These are phyloP conservation scores for Phytopythium delawarense DNA, from an alignment of 352 stramenopile genomes.

Conservation along the genomic window DNA sequence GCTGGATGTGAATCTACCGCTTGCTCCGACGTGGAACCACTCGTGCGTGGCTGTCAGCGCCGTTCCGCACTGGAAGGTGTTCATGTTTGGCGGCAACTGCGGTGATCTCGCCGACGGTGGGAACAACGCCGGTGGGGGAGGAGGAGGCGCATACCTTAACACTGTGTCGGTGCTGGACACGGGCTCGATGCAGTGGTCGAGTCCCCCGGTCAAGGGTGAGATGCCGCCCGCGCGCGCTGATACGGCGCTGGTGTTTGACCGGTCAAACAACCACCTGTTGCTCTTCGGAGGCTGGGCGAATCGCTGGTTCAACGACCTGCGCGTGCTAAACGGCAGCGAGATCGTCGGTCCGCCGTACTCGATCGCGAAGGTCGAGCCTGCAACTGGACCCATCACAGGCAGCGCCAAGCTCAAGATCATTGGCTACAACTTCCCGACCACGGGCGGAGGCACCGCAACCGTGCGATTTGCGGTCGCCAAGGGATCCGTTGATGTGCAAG, in stretches of 20 bases:
- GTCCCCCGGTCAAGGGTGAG: slow-evolving; percentile 62
- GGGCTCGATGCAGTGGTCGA: slow-evolving; percentile 74
- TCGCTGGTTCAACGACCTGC: slow-evolving; percentile 92
- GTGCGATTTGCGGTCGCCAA: slow-evolving; percentile 93
- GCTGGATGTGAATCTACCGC: slow-evolving; percentile 38
- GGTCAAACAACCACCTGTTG: slow-evolving; percentile 85
- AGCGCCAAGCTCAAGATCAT: slow-evolving; percentile 85
- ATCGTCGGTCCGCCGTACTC: slow-evolving; percentile 96
- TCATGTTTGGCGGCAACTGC: slow-evolving; percentile 96
- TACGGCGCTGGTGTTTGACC: slow-evolving; percentile 93
- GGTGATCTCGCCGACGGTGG: slow-evolving; percentile 88
- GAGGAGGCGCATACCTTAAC: slow-evolving; percentile 67
- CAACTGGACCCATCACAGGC: slow-evolving; percentile 93
- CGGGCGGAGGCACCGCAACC: slow-evolving; percentile 30
- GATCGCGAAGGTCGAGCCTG: slow-evolving; percentile 87
- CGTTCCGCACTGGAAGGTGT: slow-evolving; percentile 97
- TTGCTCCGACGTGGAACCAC: slow-evolving; percentile 93
- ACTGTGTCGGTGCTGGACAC: slow-evolving; percentile 92
- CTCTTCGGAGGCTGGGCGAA: slow-evolving; percentile 97
- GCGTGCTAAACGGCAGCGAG: slow-evolving; percentile 91
- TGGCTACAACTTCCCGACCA: slow-evolving; percentile 88
- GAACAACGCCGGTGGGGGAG: slow-evolving; percentile 64
- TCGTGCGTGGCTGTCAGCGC: slow-evolving; percentile 91
- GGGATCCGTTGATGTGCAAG: slow-evolving; percentile 90
- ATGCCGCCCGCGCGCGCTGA: slow-evolving; percentile 89